Percentiles rank a stretch among this genome's conserved stretches.
These are phyloP conservation scores for Nemophila menziesii DNA, from an alignment of 257 asterid species.

Conservation along the genomic window DNA sequence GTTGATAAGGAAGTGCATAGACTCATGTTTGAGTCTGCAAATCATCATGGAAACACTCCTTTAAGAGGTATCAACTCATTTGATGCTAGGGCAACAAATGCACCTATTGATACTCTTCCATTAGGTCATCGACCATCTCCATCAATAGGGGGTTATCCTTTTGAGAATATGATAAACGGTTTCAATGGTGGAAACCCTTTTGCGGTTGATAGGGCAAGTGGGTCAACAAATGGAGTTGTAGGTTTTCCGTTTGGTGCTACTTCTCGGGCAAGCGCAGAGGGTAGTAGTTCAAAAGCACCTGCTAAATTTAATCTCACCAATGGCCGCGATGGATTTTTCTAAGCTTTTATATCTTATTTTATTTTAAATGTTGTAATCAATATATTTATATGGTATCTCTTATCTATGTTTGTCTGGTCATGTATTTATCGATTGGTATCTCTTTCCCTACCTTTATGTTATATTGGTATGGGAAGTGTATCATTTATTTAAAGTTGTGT, in stretches of 20 bases:
- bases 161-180: not conserved
- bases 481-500: too few relatives aligned
- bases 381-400: too few relatives aligned
- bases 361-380: too few relatives aligned
- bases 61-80: not conserved
- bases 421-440: too few relatives aligned
- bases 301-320: not conserved
- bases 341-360: too few relatives aligned
- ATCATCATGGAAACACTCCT: not conserved
- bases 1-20: conserved; percentile 1
- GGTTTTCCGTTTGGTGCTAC: too few relatives aligned
- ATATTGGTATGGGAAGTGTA: too few relatives aligned
- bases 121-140: not conserved
- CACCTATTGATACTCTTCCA: not conserved
- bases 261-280: not conserved
- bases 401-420: too few relatives aligned
- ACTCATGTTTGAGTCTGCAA: not conserved
- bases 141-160: not conserved
- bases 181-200: not conserved
- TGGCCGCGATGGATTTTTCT: too few relatives aligned
- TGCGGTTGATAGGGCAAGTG: conserved; percentile 5
- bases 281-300: not conserved
- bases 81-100: not conserved
- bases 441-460: not conserved
- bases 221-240: conserved; percentile 1